phyloP scores from a whole-genome alignment of 192 early-diverging fungal species.

The Umbelopsis vinacea region DNA sequence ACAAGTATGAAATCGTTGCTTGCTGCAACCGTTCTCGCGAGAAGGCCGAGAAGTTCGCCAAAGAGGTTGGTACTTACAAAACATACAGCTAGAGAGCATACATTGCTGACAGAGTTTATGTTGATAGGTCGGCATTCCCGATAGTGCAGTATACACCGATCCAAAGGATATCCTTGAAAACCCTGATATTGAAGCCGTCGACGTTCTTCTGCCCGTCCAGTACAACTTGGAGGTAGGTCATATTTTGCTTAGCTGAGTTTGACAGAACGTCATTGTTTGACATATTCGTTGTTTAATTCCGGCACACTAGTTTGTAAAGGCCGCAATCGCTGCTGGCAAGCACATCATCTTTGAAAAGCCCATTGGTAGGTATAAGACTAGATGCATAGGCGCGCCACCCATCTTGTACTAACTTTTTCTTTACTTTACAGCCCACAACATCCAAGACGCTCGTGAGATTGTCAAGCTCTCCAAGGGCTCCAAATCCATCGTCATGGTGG shows the following conservation, averaged over 20 bases:
- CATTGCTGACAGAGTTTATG: no score
- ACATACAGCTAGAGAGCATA: no score
- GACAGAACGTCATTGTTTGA: constrained; percentile 10
- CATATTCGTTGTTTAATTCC: background rate
- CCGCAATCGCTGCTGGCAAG: constrained; percentile 36
- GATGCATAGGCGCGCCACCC: no score
- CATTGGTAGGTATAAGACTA: constrained; percentile 27
- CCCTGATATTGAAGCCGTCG: constrained; percentile 38
- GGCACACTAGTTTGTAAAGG: constrained; percentile 31
- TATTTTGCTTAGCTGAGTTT: background rate
- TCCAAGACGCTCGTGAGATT: constrained; percentile 39
- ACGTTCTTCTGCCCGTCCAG: constrained; percentile 41
- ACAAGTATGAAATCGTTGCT: constrained; percentile 42
- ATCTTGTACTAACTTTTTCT: no score
- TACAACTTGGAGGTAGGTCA: constrained; percentile 36
- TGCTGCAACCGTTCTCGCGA: constrained; percentile 46
- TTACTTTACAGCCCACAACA: constrained; percentile 27
- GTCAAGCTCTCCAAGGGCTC: constrained; percentile 26
- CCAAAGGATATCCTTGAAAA: constrained; percentile 36
- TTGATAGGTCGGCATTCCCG: constrained; percentile 39
- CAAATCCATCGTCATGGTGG: constrained; percentile 32
- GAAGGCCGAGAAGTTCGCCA: constrained; percentile 42
- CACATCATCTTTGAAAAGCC: constrained; percentile 46
- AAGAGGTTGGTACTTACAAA: constrained; percentile 25
- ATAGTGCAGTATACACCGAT: constrained; percentile 39